Evolutionary conservation across 805 yeast genomes (phyloP), one percentile per base, ranked within the genome.

Genomic region (Yarrowia keelungensis): DNA sequence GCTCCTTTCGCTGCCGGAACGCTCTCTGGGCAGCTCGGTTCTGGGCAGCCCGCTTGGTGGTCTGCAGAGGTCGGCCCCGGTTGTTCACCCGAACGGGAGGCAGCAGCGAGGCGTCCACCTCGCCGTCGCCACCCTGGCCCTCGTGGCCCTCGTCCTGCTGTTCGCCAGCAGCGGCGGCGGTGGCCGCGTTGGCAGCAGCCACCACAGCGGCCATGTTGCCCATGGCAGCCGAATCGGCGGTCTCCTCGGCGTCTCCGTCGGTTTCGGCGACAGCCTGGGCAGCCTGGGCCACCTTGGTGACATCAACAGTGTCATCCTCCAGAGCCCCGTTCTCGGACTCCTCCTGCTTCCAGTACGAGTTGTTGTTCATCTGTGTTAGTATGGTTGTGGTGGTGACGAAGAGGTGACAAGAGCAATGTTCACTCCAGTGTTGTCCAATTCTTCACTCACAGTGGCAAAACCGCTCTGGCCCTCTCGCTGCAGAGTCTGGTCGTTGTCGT

Each of bases 11-110:
- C 76, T 87, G 88, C 75, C 98, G 85, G 79, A 92, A 93, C 9
- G 97, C 97, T 73, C 91, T 86, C 79, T 93, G 98, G 5, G 98
- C 97, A 70, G 86, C 88, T 75, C 98, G 83, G 81, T 93, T 93
- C 79, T 93, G 98, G 9, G 89, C 92, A 1, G 97, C 97, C 71
- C 98, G 86, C 77, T 91, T 91, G 49, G 95, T 86, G 69, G 83
- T 84, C 26, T 87, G 83, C 51, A 89, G 79, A 16, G 84, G 83
- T 69, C 85, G 77, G 50, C 82, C 71, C 35, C 69, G 71, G 42
- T 58, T 49, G 46, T 59, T 69, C 39, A 69, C 50, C 15, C 51
- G 39, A 5, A 62, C 26, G 8, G 67, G 32, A 26, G 32, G 56
- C 51, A 45, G 32, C 39, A 59, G 12, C 11, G 47, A 12, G 4